phyloP scores from a whole-genome alignment of 306 rosid species.

The Sechiopsis laciniata region DNA sequence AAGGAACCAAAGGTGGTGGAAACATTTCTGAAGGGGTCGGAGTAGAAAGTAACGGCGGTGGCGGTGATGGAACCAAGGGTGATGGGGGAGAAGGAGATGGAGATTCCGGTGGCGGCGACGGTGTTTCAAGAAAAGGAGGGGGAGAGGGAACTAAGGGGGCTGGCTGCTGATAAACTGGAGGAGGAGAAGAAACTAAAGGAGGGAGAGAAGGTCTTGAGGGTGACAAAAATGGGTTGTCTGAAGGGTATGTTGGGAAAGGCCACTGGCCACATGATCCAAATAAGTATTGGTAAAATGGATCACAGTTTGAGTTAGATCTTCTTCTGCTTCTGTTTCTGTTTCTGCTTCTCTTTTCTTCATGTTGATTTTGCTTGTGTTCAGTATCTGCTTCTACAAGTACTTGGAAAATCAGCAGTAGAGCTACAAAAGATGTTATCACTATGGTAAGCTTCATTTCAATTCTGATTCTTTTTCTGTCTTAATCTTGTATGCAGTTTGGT shows the following conservation, averaged over 20 bases:
- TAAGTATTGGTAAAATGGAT: slow-evolving; percentile 53
- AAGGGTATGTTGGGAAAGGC: slow-evolving; percentile 65
- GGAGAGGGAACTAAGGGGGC: slow-evolving; percentile 23
- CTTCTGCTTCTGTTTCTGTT: slow-evolving; percentile 20
- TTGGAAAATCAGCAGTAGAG: slow-evolving; percentile 37
- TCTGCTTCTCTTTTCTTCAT: slow-evolving; percentile 31
- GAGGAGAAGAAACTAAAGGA: slow-evolving; percentile 32
- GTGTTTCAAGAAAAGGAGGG: slow-evolving; percentile 25
- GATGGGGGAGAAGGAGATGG: slow-evolving; percentile 31
- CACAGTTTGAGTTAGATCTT: slow-evolving; percentile 46
- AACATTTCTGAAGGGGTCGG: slow-evolving; percentile 32
- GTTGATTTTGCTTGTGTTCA: slow-evolving; percentile 14
- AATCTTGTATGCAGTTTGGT: neutral
- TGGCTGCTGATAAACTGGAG: slow-evolving; percentile 27
- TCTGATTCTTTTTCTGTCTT: neutral
- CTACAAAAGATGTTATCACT: slow-evolving; percentile 26
- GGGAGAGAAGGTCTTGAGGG: slow-evolving; percentile 39
- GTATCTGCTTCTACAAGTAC: slow-evolving; percentile 32
- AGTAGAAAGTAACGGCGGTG: slow-evolving; percentile 25
- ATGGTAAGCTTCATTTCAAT: slow-evolving; percentile 46
- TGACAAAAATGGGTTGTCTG: slow-evolving; percentile 53
- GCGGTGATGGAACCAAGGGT: slow-evolving; percentile 42
- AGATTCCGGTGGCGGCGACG: slow-evolving; percentile 1
- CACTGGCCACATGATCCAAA: slow-evolving; percentile 62
- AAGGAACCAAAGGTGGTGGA: slow-evolving; percentile 40